These are phyloP conservation scores for Rhodotorula kratochvilovae DNA, from an alignment of 768 basidiomycete species.

Conservation along the genomic window DNA sequence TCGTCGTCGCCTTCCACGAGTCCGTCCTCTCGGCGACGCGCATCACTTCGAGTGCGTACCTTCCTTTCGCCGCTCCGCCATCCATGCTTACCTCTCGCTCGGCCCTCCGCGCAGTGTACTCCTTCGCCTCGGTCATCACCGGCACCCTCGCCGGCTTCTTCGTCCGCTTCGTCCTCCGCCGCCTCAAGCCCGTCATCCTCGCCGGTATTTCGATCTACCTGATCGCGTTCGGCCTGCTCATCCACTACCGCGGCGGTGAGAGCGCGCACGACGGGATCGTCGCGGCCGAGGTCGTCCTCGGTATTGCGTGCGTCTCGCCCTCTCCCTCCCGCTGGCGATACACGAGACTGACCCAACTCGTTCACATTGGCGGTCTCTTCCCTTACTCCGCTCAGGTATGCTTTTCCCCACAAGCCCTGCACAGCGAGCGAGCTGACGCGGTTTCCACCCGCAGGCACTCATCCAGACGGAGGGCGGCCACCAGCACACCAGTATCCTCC, in stretches of 20 bases:
- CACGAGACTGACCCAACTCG: not conserved
- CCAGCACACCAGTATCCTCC: slow-evolving; percentile 41
- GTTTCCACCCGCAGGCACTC: slow-evolving; percentile 33
- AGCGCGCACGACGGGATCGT: slow-evolving; percentile 36
- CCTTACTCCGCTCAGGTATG: slow-evolving; percentile 41
- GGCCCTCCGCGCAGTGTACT: slow-evolving; percentile 38
- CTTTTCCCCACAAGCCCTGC: too few relatives aligned
- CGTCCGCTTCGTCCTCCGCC: slow-evolving; percentile 41
- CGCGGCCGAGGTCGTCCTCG: slow-evolving; percentile 44
- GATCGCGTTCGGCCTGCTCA: slow-evolving; percentile 45
- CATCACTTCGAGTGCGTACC: slow-evolving; percentile 25
- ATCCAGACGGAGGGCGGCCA: slow-evolving; percentile 42
- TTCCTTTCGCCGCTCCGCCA: not conserved
- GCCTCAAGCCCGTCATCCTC: slow-evolving; percentile 45
- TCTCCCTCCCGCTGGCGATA: too few relatives aligned
- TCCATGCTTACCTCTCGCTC: not conserved
- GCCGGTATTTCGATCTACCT: slow-evolving; percentile 43
- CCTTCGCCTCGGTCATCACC: slow-evolving; percentile 44
- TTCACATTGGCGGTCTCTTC: slow-evolving; percentile 31
- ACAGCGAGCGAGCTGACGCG: too few relatives aligned
- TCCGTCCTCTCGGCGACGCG: slow-evolving; percentile 43
- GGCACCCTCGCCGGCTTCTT: slow-evolving; percentile 45
- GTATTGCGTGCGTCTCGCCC: slow-evolving; percentile 34
- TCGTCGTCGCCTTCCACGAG: slow-evolving; percentile 44
- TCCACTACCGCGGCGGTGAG: slow-evolving; percentile 41